Evolutionary conservation across 73 alveolate species (phyloP).

Genomic region (Symbiodinium natans): DNA sequence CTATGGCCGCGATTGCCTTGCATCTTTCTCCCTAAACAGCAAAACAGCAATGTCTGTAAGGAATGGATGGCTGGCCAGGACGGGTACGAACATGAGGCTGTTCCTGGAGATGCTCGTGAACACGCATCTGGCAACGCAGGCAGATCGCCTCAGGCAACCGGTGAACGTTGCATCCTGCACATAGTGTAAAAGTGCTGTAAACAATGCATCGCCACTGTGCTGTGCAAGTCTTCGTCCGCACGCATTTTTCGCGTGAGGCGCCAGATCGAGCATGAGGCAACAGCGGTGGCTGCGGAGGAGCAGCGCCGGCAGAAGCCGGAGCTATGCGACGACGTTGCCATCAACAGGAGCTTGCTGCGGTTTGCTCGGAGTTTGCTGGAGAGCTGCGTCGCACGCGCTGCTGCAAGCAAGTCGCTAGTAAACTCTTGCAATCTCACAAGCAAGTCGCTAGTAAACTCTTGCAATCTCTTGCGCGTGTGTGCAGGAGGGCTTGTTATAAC

Average conservation of each 20-base stretch:
- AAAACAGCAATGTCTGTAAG: no score
- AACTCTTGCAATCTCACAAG: no score
- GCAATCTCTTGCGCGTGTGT: no score
- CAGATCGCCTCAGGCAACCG: conserved; percentile 73
- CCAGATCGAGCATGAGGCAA: conserved; percentile 79
- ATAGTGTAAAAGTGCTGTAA: no score
- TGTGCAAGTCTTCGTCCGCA: neutral
- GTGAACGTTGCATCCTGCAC: no score
- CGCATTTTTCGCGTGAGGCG: conserved; percentile 16
- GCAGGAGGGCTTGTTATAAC: conserved; percentile 86
- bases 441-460: no score
- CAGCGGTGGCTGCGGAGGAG: conserved; percentile 93
- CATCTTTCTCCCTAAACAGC: no score
- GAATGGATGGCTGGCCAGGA: conserved; percentile 54
- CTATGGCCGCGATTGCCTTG: no score
- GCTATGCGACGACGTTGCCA: conserved; percentile 36
- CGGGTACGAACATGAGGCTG: conserved; percentile 78
- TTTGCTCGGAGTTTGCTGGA: no score
- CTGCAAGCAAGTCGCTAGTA: no score
- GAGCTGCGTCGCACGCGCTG: no score
- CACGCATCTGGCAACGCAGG: conserved; percentile 56
- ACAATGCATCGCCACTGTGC: neutral
- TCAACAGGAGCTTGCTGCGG: neutral
- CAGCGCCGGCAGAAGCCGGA: conserved; percentile 54
- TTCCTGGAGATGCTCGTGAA: conserved; percentile 49